Percentiles rank a stretch among this genome's conserved stretches.
These are phyloP conservation scores for Erigeron philadelphicus DNA, from an alignment of 140 eudicot species.

Conservation along the genomic window DNA sequence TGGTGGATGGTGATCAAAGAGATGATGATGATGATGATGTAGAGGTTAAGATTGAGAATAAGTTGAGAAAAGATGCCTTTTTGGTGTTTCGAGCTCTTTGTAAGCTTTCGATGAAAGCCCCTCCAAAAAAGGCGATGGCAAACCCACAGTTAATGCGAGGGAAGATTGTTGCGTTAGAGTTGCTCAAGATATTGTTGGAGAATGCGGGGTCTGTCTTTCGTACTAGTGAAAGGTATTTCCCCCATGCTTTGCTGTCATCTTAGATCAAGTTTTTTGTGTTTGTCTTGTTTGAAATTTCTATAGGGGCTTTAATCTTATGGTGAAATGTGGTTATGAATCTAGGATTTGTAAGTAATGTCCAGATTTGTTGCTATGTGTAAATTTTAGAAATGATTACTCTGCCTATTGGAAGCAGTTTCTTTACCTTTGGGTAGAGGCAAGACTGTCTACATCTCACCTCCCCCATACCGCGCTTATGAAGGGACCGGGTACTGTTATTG, in stretches of 20 bases:
- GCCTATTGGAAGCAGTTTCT: neutral
- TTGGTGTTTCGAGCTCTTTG: conserved; percentile 91
- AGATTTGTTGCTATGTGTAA: neutral
- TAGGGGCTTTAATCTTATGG: conserved; percentile 7
- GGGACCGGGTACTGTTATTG: too few species aligned
- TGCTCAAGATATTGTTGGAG: conserved; percentile 94
- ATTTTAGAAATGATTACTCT: neutral
- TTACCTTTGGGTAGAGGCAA: too few species aligned
- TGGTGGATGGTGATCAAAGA: conserved; percentile 58
- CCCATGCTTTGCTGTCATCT: conserved; percentile 12
- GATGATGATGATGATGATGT: conserved; percentile 82
- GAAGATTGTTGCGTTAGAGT: conserved; percentile 87
- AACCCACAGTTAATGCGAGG: conserved; percentile 89
- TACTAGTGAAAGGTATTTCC: conserved; percentile 84
- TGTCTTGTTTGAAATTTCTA: neutral
- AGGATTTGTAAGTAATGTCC: too few species aligned
- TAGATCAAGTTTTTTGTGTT: neutral
- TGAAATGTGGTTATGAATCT: neutral
- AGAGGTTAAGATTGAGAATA: conserved; percentile 91
- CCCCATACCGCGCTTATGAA: too few species aligned
- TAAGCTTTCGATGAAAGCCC: conserved; percentile 94
- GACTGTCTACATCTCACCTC: too few species aligned
- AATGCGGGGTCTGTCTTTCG: conserved; percentile 90
- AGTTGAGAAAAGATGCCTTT: conserved; percentile 85
- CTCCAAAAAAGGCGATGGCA: conserved; percentile 71